Conservation (phyloP, 306 rosid genomes). For the Alnus glutinosa region DNA sequence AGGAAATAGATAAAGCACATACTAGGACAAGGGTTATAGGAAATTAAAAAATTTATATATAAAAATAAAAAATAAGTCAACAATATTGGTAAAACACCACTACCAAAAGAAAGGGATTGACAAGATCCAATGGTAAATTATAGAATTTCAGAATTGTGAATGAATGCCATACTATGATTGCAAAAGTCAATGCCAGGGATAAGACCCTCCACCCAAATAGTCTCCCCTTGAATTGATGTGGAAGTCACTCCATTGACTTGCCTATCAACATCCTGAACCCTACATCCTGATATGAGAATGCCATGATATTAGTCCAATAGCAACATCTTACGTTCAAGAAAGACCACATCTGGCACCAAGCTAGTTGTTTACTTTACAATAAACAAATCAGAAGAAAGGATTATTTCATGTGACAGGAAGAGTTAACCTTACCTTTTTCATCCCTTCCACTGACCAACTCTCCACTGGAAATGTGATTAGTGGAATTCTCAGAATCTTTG, state of each 20-base stretch:
- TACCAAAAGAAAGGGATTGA: conserved; percentile 19
- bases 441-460: conserved; percentile 37
- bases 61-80: background rate
- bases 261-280: conserved; percentile 39
- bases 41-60: too few species aligned
- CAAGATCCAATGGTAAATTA: conserved; percentile 12
- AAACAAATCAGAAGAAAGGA: background rate
- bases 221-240: conserved; percentile 44
- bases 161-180: conserved; percentile 72
- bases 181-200: conserved; percentile 97
- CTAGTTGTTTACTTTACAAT: background rate
- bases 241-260: conserved; percentile 43
- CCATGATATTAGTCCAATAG: conserved; percentile 9
- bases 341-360: conserved; percentile 17
- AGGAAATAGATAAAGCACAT: background rate
- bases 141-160: conserved; percentile 22
- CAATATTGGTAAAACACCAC: background rate
- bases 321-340: conserved; percentile 22
- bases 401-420: background rate
- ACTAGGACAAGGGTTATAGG: too few species aligned
- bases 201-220: conserved; percentile 97
- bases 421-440: conserved; percentile 39
- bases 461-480: conserved; percentile 19
- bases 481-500: conserved; percentile 26
- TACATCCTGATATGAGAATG: conserved; percentile 44